Evolutionary conservation across 306 rosid species (phyloP).

Genomic region (Vigna unguiculata): DNA sequence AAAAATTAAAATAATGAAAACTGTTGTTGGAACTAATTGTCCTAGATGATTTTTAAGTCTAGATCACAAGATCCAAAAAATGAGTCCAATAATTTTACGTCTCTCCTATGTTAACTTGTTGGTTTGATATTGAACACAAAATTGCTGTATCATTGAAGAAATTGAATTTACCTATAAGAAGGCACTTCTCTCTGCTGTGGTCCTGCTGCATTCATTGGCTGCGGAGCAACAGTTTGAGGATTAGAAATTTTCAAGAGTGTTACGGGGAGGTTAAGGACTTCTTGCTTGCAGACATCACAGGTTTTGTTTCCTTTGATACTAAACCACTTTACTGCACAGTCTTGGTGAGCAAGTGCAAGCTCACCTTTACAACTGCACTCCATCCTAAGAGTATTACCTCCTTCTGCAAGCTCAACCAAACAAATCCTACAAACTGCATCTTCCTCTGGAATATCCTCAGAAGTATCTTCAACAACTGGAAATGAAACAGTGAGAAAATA

Average conservation of each 20-base stretch:
- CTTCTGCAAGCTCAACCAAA: slow-evolving; percentile 73
- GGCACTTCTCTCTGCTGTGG: slow-evolving; percentile 50
- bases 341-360: slow-evolving; percentile 86
- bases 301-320: slow-evolving; percentile 80
- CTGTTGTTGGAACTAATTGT: neutral
- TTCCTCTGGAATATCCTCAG: slow-evolving; percentile 84
- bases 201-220: slow-evolving; percentile 37
- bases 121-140: slow-evolving; percentile 2
- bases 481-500: slow-evolving; percentile 17
- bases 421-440: slow-evolving; percentile 89
- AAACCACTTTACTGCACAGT: slow-evolving; percentile 87
- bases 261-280: slow-evolving; percentile 71
- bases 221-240: slow-evolving; percentile 47
- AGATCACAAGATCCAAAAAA: neutral
- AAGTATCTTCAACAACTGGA: slow-evolving; percentile 60
- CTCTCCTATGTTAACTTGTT: neutral
- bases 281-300: slow-evolving; percentile 77
- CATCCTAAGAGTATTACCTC: slow-evolving; percentile 74
- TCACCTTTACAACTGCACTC: slow-evolving; percentile 92
- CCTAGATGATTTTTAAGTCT: neutral
- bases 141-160: neutral
- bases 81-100: neutral
- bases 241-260: slow-evolving; percentile 68
- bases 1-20: slow-evolving; percentile 6
- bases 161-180: slow-evolving; percentile 60